These are phyloP conservation scores for Hypsizygus marmoreus DNA, from an alignment of 768 basidiomycete species.

Conservation along the genomic window DNA sequence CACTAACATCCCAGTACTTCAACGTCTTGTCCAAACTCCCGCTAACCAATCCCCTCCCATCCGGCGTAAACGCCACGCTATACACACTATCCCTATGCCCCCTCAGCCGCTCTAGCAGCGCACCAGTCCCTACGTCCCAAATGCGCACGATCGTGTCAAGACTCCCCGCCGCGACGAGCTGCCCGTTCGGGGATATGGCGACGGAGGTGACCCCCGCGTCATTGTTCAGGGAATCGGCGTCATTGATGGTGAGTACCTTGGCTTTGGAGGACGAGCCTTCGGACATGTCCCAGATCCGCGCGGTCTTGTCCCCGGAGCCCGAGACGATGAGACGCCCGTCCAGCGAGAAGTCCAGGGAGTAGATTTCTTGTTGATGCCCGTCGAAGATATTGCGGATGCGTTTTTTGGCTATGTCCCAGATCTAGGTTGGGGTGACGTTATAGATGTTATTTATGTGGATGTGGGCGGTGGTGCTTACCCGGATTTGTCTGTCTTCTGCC, in stretches of 20 bases:
- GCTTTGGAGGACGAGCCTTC: slow-evolving; percentile 35
- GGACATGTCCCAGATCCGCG: slow-evolving; percentile 49
- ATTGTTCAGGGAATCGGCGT: slow-evolving; percentile 48
- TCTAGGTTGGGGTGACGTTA: too few species aligned
- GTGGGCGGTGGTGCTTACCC: too few species aligned
- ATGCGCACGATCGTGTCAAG: slow-evolving; percentile 80
- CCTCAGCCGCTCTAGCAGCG: slow-evolving; percentile 69
- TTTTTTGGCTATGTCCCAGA: slow-evolving; percentile 89
- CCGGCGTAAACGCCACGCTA: slow-evolving; percentile 89
- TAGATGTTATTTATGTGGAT: too few species aligned
- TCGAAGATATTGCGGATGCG: slow-evolving; percentile 80
- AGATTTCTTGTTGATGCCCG: slow-evolving; percentile 92
- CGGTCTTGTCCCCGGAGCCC: slow-evolving; percentile 74
- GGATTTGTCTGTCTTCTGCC: slow-evolving; percentile 87
- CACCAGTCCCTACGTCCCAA: slow-evolving; percentile 72
- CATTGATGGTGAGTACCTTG: slow-evolving; percentile 51
- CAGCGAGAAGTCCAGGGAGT: slow-evolving; percentile 89
- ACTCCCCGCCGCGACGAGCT: slow-evolving; percentile 64
- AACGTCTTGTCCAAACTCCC: slow-evolving; percentile 90
- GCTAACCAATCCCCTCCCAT: slow-evolving; percentile 87
- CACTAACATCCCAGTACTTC: slow-evolving; percentile 85
- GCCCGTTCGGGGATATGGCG: slow-evolving; percentile 75
- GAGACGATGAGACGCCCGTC: slow-evolving; percentile 87
- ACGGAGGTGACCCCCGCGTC: slow-evolving; percentile 77
- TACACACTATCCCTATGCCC: slow-evolving; percentile 89